Conservation (phyloP, 352 stramenopile genomes). For the Pythium aristosporum region DNA sequence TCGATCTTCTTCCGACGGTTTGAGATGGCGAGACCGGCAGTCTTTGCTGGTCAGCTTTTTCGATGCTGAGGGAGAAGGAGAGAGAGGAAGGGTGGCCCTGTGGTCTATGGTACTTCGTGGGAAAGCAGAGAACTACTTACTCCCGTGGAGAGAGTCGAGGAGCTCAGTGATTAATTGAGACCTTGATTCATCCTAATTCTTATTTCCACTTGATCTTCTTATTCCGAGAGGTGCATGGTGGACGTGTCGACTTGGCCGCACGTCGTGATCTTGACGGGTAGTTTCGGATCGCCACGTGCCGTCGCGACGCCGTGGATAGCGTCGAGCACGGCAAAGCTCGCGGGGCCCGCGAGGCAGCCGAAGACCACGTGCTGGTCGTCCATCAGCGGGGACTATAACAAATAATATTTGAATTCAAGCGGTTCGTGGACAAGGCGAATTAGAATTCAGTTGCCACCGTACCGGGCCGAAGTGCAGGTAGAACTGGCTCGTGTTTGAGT, state of each 20-base stretch:
- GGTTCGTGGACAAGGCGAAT: background rate
- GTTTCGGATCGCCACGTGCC: slow-evolving; percentile 44
- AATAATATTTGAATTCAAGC: background rate
- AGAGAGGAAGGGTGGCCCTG: background rate
- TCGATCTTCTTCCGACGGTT: no score
- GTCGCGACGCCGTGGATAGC: slow-evolving; percentile 56
- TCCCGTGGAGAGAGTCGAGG: background rate
- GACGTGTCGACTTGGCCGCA: slow-evolving; percentile 47
- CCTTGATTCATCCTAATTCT: slow-evolving; percentile 3
- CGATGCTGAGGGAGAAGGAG: background rate
- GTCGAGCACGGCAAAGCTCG: slow-evolving; percentile 47
- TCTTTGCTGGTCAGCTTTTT: background rate
- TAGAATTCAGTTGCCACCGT: slow-evolving; percentile 9
- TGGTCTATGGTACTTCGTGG: background rate
- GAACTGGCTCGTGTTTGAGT: slow-evolving; percentile 97
- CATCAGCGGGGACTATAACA: slow-evolving; percentile 49
- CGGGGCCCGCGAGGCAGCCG: slow-evolving; percentile 44
- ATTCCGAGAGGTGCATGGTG: slow-evolving; percentile 2
- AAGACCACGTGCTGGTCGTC: slow-evolving; percentile 87
- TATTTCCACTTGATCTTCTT: slow-evolving; percentile 7
- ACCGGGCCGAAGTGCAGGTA: slow-evolving; percentile 85
- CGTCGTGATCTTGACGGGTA: slow-evolving; percentile 40
- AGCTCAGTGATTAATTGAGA: background rate
- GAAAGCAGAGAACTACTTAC: background rate
- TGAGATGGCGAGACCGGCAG: no score